Evolutionary conservation across 2,329 filamentous ascomycete species (phyloP), one percentile per base, ranked within the genome.

Genomic region (Lecanicillium sp.): DNA sequence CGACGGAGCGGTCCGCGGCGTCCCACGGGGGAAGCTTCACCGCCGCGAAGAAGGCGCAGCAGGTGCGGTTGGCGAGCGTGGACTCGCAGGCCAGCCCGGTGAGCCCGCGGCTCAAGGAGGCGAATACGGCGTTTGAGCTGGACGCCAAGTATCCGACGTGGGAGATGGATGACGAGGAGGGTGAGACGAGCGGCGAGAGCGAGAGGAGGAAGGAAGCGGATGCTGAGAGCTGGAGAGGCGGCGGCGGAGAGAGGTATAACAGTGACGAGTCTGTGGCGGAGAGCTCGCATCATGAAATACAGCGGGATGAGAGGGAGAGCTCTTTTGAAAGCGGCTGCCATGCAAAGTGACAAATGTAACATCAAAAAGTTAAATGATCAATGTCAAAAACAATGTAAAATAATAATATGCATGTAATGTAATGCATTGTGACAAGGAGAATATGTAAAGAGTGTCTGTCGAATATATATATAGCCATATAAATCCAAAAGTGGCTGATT

Each of bases 71-170:
- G 11, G 9, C n/a, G 23, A 48, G 38, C 14, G 29, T 37, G 3
- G 38, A 48, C n/a, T 24, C 45, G 2, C 37, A 36, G 7, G 15
- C 30, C 8, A n/a, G 29, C 12, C 37, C 45, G 12, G 32, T 42
- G n/a, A 42, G 30, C n/a, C 45, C 45, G 4, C 37, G 38, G 8
- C 19, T 41, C 6, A 27, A 30, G 29, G 37, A 48, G 15, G 15
- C 45, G 6, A n/a, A 41, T 14, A 42, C 45, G 21, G 38, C 45
- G 10, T 48, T 23, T 30, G 45, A 48, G 23, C 38, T 48, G 9
- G 45, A 48, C 9, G 37, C 45, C 15, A 48, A 48, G 23, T 48
- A 48, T 23, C 45, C 45, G 6, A 41, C 38, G 7, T 48, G 29
- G 45, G 26, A 29, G 26, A n/a, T 35, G 7, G 47, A 49, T 26